Percentiles rank a stretch among this genome's conserved stretches.
Evolutionary conservation across 441 rosid genomes (phyloP).

Genomic region (Gossypium gossypioides): DNA sequence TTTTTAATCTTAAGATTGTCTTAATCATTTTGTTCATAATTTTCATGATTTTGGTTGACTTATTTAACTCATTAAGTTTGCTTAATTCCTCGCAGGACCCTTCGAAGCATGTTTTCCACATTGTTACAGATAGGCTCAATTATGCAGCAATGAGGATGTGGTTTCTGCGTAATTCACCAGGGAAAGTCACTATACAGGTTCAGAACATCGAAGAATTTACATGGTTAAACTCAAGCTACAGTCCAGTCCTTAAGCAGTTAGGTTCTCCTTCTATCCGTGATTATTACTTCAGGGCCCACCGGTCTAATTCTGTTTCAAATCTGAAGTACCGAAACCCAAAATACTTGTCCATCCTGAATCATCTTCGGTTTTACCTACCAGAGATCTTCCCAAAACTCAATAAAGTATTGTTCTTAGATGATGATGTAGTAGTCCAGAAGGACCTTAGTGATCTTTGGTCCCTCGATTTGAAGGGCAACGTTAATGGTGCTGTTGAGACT

Average conservation of each 20-base stretch:
- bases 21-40: neutral
- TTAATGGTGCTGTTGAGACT: conserved; percentile 94
- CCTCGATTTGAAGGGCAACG: conserved; percentile 69
- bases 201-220: conserved; percentile 65
- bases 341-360: conserved; percentile 86
- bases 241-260: conserved; percentile 91
- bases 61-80: conserved; percentile 12
- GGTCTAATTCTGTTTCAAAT: conserved; percentile 60
- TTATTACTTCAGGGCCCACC: conserved; percentile 81
- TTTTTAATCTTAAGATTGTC: neutral
- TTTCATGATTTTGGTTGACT: conserved; percentile 10
- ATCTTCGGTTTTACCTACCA: conserved; percentile 90
- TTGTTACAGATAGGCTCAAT: conserved; percentile 62
- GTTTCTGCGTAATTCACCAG: conserved; percentile 50
- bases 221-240: conserved; percentile 89
- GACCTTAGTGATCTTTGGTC: conserved; percentile 84
- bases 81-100: conserved; percentile 42
- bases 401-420: conserved; percentile 87
- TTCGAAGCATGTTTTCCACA: conserved; percentile 53
- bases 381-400: conserved; percentile 86
- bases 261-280: conserved; percentile 75
- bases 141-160: conserved; percentile 79
- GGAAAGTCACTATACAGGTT: conserved; percentile 53
- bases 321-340: conserved; percentile 90
- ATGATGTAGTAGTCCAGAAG: conserved; percentile 87